Conservation (phyloP, 345 rosid species). For the Sapria himalayana region DNA sequence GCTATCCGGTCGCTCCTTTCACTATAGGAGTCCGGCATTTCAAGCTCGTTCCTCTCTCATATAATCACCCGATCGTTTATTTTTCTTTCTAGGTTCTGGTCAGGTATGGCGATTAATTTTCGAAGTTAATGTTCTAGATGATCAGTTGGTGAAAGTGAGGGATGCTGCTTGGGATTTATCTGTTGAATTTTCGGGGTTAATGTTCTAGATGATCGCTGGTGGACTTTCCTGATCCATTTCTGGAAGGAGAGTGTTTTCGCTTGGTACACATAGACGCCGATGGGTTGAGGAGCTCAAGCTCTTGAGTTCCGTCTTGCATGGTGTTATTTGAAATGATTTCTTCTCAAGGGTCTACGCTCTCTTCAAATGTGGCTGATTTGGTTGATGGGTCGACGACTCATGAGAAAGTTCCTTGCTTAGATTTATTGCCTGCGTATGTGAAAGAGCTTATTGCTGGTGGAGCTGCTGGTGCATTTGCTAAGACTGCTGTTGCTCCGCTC, state of each 20-base stretch:
- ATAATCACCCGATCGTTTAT: no score
- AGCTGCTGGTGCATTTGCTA: conserved; percentile 83
- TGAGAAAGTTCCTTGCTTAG: conserved; percentile 20
- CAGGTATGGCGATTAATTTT: no score
- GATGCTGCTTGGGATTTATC: no score
- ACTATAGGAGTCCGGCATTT: no score
- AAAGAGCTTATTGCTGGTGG: conserved; percentile 92
- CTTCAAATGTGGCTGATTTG: conserved; percentile 35
- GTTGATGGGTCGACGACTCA: conserved; percentile 33
- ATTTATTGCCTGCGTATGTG: conserved; percentile 55
- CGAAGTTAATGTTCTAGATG: no score
- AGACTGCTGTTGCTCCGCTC: conserved; percentile 81
- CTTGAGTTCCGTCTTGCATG: no score
- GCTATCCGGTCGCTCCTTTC: no score
- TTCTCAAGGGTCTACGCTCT: conserved; percentile 53
- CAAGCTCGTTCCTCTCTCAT: no score
- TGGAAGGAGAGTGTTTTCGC: conserved; percentile 20
- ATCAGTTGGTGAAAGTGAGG: no score
- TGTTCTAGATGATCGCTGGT: conserved; percentile 34
- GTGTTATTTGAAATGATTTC: conserved; percentile 26
- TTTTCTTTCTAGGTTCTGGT: no score
- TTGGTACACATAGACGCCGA: conserved; percentile 50
- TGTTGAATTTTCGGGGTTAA: conserved; percentile 49
- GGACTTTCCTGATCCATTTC: conserved; percentile 22
- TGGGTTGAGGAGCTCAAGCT: conserved; percentile 66